Conservation (phyloP, 179 eudicot species). For the Dionaea muscipula region DNA sequence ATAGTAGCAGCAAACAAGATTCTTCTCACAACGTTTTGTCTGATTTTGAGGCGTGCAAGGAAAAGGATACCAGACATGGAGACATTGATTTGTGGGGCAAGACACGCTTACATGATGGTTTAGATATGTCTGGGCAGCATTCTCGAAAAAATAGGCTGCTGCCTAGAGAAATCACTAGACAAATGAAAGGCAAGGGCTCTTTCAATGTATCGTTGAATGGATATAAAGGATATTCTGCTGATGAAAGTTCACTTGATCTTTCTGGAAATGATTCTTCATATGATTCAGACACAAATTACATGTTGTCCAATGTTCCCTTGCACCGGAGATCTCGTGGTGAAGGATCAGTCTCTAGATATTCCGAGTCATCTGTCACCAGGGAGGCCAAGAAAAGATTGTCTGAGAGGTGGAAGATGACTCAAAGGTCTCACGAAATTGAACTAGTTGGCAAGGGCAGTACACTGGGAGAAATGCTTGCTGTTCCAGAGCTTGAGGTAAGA, state of each 20-base stretch:
- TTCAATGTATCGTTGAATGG: constrained; percentile 19
- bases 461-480: constrained; percentile 77
- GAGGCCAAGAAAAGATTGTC: constrained; percentile 81
- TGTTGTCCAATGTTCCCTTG: constrained; percentile 27
- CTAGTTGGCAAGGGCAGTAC: constrained; percentile 46
- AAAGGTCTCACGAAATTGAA: constrained; percentile 33
- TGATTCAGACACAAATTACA: constrained; percentile 35
- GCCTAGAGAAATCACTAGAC: constrained; percentile 49
- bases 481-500: constrained; percentile 36
- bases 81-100: constrained; percentile 20
- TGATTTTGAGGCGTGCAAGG: constrained; percentile 16
- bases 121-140: constrained; percentile 24
- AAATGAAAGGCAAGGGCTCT: constrained; percentile 35
- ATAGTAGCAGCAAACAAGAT: constrained; percentile 20
- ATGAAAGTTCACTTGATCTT: constrained; percentile 58
- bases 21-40: constrained; percentile 22
- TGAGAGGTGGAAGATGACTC: constrained; percentile 74
- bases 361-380: constrained; percentile 46
- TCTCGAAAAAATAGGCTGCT: constrained; percentile 50
- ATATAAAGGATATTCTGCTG: constrained; percentile 61
- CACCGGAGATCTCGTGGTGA: constrained; percentile 20
- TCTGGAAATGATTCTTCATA: constrained; percentile 60
- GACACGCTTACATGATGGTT: constrained; percentile 13
- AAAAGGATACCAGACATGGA: constrained; percentile 8
- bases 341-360: constrained; percentile 21